Conservation (phyloP, 208 protist species). For the Strigomonas galati region DNA sequence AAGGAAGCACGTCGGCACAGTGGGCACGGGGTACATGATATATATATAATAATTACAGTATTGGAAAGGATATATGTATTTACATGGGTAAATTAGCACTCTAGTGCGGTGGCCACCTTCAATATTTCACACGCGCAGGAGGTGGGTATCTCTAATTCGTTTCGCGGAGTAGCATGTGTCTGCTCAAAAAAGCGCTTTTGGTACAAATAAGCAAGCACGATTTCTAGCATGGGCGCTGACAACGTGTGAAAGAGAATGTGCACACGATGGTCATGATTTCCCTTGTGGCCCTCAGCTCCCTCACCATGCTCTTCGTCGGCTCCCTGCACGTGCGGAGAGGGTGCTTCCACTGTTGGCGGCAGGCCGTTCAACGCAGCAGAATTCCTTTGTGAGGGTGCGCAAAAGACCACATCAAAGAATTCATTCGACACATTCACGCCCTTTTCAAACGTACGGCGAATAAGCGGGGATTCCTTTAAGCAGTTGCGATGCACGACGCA, state of each 20-base stretch:
- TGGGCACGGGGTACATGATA: no score
- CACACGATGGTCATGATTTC: no score
- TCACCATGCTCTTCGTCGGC: no score
- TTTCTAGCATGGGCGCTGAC: slow-evolving; percentile 29
- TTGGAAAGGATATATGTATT: neutral
- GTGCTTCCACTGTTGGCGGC: no score
- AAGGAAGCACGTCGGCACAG: no score
- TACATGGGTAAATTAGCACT: slow-evolving; percentile 30
- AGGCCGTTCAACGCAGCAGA: no score
- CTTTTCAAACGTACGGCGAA: slow-evolving; percentile 44
- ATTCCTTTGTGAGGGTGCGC: no score
- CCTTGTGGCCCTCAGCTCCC: no score
- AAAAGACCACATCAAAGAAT: no score
- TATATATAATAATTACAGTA: no score
- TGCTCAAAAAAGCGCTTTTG: slow-evolving; percentile 70
- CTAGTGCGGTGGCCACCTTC: slow-evolving; percentile 43
- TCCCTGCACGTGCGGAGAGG: no score
- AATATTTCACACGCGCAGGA: slow-evolving; percentile 50
- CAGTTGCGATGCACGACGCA: slow-evolving; percentile 49
- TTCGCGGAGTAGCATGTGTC: slow-evolving; percentile 17
- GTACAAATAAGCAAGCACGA: slow-evolving; percentile 59
- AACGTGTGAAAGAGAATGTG: slow-evolving; percentile 27
- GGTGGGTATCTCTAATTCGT: slow-evolving; percentile 37
- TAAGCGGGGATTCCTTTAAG: slow-evolving; percentile 38
- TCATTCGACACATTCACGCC: slow-evolving; percentile 12